These are phyloP conservation scores for Hypoxylon sp. DNA, from an alignment of 2,329 filamentous ascomycete genomes.

Conservation along the genomic window DNA sequence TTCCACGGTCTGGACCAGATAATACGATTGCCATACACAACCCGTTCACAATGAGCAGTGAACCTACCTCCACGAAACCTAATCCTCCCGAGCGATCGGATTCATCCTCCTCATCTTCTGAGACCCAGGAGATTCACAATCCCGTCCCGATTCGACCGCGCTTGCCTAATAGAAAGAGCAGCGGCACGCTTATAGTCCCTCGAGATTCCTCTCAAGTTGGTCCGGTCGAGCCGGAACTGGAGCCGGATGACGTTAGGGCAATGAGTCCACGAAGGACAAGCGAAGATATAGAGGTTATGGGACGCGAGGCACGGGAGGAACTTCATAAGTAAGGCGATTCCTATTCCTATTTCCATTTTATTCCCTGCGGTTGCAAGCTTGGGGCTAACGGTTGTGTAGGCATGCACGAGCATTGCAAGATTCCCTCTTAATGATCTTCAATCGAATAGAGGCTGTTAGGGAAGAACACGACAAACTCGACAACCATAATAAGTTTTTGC, in stretches of 20 bases:
- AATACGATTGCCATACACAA: constrained; percentile 27
- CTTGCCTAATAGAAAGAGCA: constrained; percentile 81
- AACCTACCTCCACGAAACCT: constrained; percentile 46
- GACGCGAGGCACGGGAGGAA: constrained; percentile 82
- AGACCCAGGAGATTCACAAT: constrained; percentile 61
- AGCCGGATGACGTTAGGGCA: constrained; percentile 88
- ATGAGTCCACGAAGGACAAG: constrained; percentile 96
- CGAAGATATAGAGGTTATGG: constrained; percentile 89
- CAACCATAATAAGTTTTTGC: constrained; percentile 95
- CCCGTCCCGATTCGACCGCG: constrained; percentile 73
- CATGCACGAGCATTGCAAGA: constrained; percentile 92
- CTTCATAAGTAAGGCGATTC: constrained; percentile 66
- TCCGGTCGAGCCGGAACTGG: constrained; percentile 80
- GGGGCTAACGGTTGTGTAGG: constrained; percentile 62
- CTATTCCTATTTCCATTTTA: neutral
- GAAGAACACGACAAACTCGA: constrained; percentile 97
- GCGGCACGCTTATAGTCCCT: constrained; percentile 85
- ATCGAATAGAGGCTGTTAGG: constrained; percentile 94
- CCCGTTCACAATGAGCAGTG: constrained; percentile 47
- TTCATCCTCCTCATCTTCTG: constrained; percentile 52
- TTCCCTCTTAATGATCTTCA: constrained; percentile 88
- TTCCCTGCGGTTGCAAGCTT: constrained; percentile 9
- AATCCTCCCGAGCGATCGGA: constrained; percentile 50
- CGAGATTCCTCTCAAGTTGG: constrained; percentile 82
- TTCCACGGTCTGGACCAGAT: constrained; percentile 37